A percentile compares a stretch with the other conserved stretches of the same genome.
Evolutionary conservation across 2,329 filamentous ascomycete species (phyloP).

Genomic region (Aspergillus arachidicola): DNA sequence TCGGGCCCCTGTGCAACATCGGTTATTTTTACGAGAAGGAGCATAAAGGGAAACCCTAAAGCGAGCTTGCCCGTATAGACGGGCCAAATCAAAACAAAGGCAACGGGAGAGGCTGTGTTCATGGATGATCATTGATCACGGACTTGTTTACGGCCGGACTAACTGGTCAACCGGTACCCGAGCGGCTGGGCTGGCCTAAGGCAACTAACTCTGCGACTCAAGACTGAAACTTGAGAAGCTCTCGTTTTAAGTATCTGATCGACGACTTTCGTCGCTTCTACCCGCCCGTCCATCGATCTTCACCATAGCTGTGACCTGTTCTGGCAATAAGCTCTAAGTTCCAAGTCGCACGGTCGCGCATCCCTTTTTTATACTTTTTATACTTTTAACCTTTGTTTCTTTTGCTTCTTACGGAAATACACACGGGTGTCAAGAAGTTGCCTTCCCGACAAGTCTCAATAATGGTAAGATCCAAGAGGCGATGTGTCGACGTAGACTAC

Average conservation of each 20-base stretch:
- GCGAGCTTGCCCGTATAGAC: not conserved
- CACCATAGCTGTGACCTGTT: not conserved
- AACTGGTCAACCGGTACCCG: slow-evolving; percentile 2
- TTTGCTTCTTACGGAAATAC: not conserved
- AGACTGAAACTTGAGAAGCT: slow-evolving; percentile 16
- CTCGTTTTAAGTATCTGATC: slow-evolving; percentile 9
- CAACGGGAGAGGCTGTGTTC: slow-evolving; percentile 8
- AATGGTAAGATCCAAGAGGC: not conserved
- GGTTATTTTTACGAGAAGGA: slow-evolving; percentile 13
- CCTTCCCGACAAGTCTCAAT: not conserved
- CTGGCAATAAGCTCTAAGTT: not conserved
- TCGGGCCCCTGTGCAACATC: slow-evolving; percentile 4
- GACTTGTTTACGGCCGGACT: not conserved
- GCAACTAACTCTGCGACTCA: not conserved
- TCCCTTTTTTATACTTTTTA: not conserved
- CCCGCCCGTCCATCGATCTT: slow-evolving; percentile 4
- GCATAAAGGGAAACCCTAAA: slow-evolving; percentile 8
- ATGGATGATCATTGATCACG: not conserved
- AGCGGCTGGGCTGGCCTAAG: slow-evolving; percentile 8
- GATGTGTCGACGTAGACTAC: not conserved
- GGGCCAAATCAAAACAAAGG: slow-evolving; percentile 5
- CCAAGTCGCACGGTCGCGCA: not conserved
- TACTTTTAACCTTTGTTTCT: not conserved
- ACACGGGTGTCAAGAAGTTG: not conserved
- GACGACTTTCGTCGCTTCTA: slow-evolving; percentile 6